A percentile compares a stretch with the other conserved stretches of the same genome.
These are phyloP conservation scores for Aspergillus vadensis DNA, from an alignment of 2,329 filamentous ascomycete species.

Conservation along the genomic window DNA sequence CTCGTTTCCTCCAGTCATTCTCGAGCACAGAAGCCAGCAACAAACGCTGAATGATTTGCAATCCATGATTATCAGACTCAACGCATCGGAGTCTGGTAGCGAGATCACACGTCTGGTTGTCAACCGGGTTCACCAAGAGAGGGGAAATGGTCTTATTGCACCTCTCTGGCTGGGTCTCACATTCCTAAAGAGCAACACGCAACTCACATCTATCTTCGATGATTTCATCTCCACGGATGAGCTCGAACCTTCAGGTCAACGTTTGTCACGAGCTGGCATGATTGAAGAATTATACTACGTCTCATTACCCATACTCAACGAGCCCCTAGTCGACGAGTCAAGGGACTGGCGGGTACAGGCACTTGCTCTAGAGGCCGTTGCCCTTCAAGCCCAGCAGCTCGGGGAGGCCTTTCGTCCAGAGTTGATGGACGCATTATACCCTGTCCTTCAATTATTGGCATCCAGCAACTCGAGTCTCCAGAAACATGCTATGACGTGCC, in stretches of 20 bases:
- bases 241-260: constrained; percentile 31
- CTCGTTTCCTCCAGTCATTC: constrained; percentile 62
- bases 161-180: constrained; percentile 80
- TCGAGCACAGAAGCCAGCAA: constrained; percentile 67
- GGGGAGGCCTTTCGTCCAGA: constrained; percentile 74
- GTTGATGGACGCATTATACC: constrained; percentile 87
- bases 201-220: constrained; percentile 59
- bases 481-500: constrained; percentile 76
- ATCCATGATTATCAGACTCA: constrained; percentile 59
- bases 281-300: constrained; percentile 49
- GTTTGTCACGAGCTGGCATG: constrained; percentile 35
- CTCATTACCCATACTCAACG: constrained; percentile 44
- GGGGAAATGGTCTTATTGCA: constrained; percentile 63
- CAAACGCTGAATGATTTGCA: constrained; percentile 65
- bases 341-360: constrained; percentile 73
- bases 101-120: constrained; percentile 67
- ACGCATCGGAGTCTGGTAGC: constrained; percentile 43
- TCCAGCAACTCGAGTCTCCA: constrained; percentile 69
- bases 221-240: constrained; percentile 64
- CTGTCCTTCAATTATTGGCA: constrained; percentile 83
- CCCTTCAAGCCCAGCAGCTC: constrained; percentile 70
- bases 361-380: constrained; percentile 77
- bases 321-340: constrained; percentile 39
- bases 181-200: constrained; percentile 63
- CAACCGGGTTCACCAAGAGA: constrained; percentile 60